Base-by-base conservation (phyloP, 1,284 basidiomycete species). In the Sphagnurus paluster region DNA sequence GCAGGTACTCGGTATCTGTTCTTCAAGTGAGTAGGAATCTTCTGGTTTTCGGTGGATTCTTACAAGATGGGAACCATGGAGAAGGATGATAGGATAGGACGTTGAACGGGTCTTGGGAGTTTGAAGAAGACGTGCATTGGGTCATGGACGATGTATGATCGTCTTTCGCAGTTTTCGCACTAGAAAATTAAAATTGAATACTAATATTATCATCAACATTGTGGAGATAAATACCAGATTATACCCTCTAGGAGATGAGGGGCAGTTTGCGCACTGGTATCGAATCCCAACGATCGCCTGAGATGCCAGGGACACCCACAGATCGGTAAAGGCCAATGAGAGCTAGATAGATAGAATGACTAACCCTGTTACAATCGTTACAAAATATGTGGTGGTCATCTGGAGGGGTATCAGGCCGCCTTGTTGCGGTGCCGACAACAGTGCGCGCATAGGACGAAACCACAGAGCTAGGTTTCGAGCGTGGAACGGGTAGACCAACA, bases 81-180 rank as follows among this genome's bases (percentile, higher is more conserved):
- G 20, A 62, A 67, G 0, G 70, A 58, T 0, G 79, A 82, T 54
- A 84, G 76, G n/a, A 95, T 71, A 1, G 80, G 76, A 16, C 75
- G 72, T 42, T 90, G 76, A 11, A 93, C 82, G 1, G 86, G 89
- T 7, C 89, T 77, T 34, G 84, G 82, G 28, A 95, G 72, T 60
- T 90, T 93, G 75, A 94, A 82, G 70, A 95, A 96, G 23, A 89
- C 72, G 56, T 96, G 92, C 64, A 77, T 78, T 0, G 90, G 80
- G 61, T 94, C 83, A 59, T 96, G 92, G 17, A 90, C 57, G 7
- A 76, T 67, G 58, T 93, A 90, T 0, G 90, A 93, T 29, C 75
- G 74, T 33, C 72, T 65, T 66, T 96, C 93, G 62, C 93, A 96
- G 19, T 74, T 72, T 17, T 77, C 71, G 62, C 93, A 95, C 90